Conservation (phyloP, 2,329 filamentous ascomycete genomes). For the Aureobasidium namibiae region DNA sequence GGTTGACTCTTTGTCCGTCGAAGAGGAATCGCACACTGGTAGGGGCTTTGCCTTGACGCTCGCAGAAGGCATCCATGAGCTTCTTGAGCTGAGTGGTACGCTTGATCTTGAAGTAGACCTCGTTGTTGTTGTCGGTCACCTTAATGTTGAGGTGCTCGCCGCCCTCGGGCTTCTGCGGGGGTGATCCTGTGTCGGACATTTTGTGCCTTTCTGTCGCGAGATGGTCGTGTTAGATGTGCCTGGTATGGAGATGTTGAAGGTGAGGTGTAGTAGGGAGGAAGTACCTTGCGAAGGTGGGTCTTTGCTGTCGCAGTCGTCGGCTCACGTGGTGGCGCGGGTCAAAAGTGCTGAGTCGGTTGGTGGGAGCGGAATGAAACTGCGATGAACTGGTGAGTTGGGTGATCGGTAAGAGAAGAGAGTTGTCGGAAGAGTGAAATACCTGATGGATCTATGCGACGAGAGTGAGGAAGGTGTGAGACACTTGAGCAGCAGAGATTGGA, state of each 20-base stretch:
- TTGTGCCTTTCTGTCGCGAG: conserved; percentile 38
- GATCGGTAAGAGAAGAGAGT: not conserved
- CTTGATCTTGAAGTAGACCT: conserved; percentile 99
- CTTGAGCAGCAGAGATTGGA: not conserved
- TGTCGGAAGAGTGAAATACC: not conserved
- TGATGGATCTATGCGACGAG: not conserved
- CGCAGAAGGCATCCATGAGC: conserved; percentile 96
- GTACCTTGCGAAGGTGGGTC: conserved; percentile 11
- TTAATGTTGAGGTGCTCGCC: conserved; percentile 96
- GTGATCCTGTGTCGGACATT: conserved; percentile 41
- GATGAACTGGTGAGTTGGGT: not conserved
- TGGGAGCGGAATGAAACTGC: not conserved
- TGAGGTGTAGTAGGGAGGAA: conserved; percentile 1
- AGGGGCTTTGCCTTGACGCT: conserved; percentile 82
- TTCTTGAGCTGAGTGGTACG: conserved; percentile 91
- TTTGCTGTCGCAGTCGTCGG: not conserved
- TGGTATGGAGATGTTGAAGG: not conserved
- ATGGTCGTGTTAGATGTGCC: not conserved
- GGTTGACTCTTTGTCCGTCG: conserved; percentile 86
- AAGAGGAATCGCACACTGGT: conserved; percentile 88
- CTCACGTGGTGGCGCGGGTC: conserved; percentile 10
- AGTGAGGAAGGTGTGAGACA: not conserved
- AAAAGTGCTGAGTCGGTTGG: not conserved
- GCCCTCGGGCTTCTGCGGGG: conserved; percentile 32
- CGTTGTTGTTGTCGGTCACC: conserved; percentile 98